Percentiles rank a stretch among this genome's conserved stretches.
Conservation (phyloP, 495 filamentous ascomycete species). For the Poronia punctata region DNA sequence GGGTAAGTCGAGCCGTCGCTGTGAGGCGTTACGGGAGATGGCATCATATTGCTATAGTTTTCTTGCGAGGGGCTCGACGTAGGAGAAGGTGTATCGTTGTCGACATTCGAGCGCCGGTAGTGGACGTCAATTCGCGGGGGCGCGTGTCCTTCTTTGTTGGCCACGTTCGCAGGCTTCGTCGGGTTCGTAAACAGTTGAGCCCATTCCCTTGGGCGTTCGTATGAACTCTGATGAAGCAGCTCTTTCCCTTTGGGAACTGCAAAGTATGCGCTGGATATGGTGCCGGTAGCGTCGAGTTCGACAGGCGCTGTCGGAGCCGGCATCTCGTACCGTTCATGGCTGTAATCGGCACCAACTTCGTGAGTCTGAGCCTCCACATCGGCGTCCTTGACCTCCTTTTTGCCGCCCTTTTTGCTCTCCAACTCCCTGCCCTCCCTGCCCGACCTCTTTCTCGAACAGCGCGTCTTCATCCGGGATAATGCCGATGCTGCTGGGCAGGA, state of each 20-base stretch:
- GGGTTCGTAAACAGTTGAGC: neutral
- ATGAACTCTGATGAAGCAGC: neutral
- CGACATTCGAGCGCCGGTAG: constrained; percentile 32
- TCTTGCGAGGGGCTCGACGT: constrained; percentile 36
- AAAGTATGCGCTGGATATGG: constrained; percentile 24
- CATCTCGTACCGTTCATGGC: constrained; percentile 44
- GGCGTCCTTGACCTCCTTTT: constrained; percentile 13
- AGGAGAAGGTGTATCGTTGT: constrained; percentile 29
- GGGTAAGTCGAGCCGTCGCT: constrained; percentile 32
- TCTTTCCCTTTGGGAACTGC: constrained; percentile 22
- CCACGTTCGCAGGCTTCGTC: neutral
- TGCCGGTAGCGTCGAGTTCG: constrained; percentile 40
- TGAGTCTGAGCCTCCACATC: constrained; percentile 24
- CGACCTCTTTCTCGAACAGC: too few species aligned
- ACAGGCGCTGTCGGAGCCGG: constrained; percentile 39
- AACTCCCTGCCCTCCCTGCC: too few species aligned
- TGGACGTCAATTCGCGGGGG: constrained; percentile 15
- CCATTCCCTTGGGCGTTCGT: constrained; percentile 6
- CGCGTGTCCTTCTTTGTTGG: neutral
- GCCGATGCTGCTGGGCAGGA: constrained; percentile 1
- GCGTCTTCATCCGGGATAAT: constrained; percentile 3
- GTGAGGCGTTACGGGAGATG: constrained; percentile 40
- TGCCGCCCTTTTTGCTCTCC: constrained; percentile 14
- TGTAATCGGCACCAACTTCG: constrained; percentile 41
- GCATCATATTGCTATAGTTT: constrained; percentile 31